Evolutionary conservation across 495 filamentous ascomycete species (phyloP), one percentile per base, ranked within the genome.

Genomic region (Annulohypoxylon moriforme): DNA sequence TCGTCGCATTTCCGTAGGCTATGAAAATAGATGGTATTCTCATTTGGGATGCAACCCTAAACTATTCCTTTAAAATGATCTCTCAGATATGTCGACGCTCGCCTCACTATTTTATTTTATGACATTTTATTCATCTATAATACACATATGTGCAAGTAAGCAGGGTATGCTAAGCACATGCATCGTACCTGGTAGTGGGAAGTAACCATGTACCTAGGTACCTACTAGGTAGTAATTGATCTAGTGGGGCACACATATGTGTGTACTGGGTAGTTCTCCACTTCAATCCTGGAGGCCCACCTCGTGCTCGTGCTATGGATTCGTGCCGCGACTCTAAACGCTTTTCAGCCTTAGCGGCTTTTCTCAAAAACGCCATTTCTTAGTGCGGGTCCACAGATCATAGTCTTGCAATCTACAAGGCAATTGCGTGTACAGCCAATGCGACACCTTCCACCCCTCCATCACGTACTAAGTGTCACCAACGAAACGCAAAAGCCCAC

Each of bases 301-400:
- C 22, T 71, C 42, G 40, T 56, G 57, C 62, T 50, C 22, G 47
- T 52, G 24, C 47, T 52, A 27, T 29, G 40, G 40, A 34, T 34
- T 66, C 61, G 20, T 67, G 67, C 58, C 71, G 63, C 58, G 49
- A 68, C 34, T 50, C 62, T 67, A 73, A 46, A 66, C 66, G 58
- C 56, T 69, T 59, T 60, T 74, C 72, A 74, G 72, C 72, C 72
- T 74, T 74, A 74, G 72, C 72, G 67, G 72, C 59, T 68, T 74
- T 61, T 38, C 52, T 59, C 49, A 64, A 25, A 68, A 63, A 36
- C 46, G 65, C 64, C 44, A 64, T 65, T 22, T 29, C 42, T 31
- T 68, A 61, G 40, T 47, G 31, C 44, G 50, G 40, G 34, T 46
- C 40, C 53, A 64, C 44, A 20, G n/a, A 29, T 13, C 27, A 55